phyloP scores from a whole-genome alignment of 768 basidiomycete species.

The Suillus weaverae region DNA sequence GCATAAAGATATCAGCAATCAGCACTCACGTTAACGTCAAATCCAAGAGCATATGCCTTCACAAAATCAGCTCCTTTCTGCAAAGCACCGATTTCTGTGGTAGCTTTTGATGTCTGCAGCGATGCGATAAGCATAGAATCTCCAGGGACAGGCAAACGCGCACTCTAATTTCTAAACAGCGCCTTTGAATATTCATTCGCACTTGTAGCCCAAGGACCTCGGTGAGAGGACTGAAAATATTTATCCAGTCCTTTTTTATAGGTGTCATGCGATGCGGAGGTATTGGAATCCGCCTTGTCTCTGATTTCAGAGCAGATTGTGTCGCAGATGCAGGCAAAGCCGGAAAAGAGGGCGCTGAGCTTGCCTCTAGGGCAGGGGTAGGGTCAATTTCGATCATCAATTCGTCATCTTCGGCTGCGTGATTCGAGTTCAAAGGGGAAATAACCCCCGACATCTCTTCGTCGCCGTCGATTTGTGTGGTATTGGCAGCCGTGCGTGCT shows the following conservation, averaged over 20 bases:
- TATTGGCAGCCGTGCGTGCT: slow-evolving; percentile 14
- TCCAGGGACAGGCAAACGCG: slow-evolving; percentile 27
- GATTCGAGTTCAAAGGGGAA: slow-evolving; percentile 10
- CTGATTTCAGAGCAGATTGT: slow-evolving; percentile 65
- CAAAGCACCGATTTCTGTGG: slow-evolving; percentile 87
- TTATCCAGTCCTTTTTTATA: slow-evolving; percentile 93
- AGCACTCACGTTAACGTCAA: slow-evolving; percentile 82
- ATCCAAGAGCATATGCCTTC: slow-evolving; percentile 91
- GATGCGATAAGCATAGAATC: slow-evolving; percentile 6
- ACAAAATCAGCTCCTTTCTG: slow-evolving; percentile 98
- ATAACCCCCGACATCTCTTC: slow-evolving; percentile 29
- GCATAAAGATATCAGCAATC: slow-evolving; percentile 1
- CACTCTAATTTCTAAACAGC: slow-evolving; percentile 91
- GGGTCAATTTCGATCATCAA: slow-evolving; percentile 59
- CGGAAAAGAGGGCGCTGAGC: slow-evolving; percentile 64
- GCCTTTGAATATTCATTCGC: slow-evolving; percentile 91
- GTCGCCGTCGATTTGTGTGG: slow-evolving; percentile 25
- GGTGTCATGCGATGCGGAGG: slow-evolving; percentile 98
- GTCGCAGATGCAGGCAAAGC: slow-evolving; percentile 62
- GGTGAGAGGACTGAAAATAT: slow-evolving; percentile 92
- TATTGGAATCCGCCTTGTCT: slow-evolving; percentile 86
- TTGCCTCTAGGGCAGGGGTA: slow-evolving; percentile 43
- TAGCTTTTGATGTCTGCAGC: slow-evolving; percentile 86
- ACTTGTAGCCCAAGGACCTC: slow-evolving; percentile 95
- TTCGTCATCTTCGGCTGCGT: slow-evolving; percentile 52